A percentile compares a stretch with the other conserved stretches of the same genome.
phyloP scores from a whole-genome alignment of 2,329 filamentous ascomycete species.

The Trichoderma sp. region DNA sequence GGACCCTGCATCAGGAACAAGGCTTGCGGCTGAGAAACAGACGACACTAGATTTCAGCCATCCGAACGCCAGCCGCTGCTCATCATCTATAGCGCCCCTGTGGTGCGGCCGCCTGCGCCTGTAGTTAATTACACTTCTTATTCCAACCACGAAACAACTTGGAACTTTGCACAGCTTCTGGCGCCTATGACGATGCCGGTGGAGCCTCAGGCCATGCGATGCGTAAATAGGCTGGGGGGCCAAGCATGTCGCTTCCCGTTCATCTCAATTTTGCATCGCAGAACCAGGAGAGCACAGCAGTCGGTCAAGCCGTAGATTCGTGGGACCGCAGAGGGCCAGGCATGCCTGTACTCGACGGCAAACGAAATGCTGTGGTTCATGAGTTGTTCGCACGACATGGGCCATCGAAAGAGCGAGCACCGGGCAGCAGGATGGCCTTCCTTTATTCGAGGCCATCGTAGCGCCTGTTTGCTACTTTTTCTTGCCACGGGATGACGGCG shows the following conservation, averaged over 20 bases:
- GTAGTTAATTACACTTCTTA: constrained; percentile 10
- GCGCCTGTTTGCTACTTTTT: neutral
- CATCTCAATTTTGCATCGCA: constrained; percentile 14
- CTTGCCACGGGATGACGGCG: neutral
- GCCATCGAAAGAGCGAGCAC: neutral
- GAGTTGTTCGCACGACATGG: neutral
- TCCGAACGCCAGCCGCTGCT: neutral
- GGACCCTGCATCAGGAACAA: neutral
- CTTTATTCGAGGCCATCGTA: neutral
- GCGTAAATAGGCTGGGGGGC: neutral
- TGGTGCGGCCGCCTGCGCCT: constrained; percentile 13
- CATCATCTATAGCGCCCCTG: neutral
- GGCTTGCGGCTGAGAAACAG: constrained; percentile 17
- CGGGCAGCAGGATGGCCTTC: neutral
- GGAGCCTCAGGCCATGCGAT: constrained; percentile 18
- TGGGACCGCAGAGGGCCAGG: neutral
- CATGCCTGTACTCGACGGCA: neutral
- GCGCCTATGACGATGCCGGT: constrained; percentile 19
- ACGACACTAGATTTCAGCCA: neutral
- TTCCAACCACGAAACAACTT: neutral
- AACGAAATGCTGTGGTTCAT: constrained; percentile 6
- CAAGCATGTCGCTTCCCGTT: constrained; percentile 16
- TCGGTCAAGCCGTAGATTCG: constrained; percentile 15
- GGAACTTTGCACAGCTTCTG: constrained; percentile 8
- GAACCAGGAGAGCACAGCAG: constrained; percentile 8